Conservation (phyloP, 78 protist species). For the Dictyostelium firmibasis region DNA sequence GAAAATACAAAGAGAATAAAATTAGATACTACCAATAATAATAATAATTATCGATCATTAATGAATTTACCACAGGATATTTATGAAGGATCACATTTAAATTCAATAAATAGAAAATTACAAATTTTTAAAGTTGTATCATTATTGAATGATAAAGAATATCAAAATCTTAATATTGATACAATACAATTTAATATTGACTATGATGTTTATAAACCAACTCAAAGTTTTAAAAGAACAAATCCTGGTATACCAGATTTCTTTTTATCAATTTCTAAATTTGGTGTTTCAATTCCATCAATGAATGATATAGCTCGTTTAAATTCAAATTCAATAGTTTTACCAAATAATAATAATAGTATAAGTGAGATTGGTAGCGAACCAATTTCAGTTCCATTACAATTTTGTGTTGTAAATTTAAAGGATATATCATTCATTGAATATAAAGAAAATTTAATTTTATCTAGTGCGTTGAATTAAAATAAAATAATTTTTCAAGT, state of each 20-base stretch:
- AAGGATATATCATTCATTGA: neutral
- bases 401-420: slow-evolving; percentile 7
- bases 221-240: slow-evolving; percentile 6
- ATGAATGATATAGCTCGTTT: neutral
- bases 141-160: neutral
- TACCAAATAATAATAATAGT: neutral
- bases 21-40: neutral
- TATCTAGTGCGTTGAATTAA: neutral
- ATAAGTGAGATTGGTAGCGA: neutral
- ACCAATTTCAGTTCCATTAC: neutral
- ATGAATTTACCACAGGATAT: slow-evolving; percentile 17
- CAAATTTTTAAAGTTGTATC: neutral
- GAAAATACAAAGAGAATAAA: neutral
- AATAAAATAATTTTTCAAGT: neutral
- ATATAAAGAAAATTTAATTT: neutral
- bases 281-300: neutral
- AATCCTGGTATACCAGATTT: slow-evolving; percentile 58
- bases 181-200: neutral
- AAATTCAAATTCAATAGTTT: neutral
- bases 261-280: neutral
- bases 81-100: slow-evolving; percentile 3
- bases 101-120: slow-evolving; percentile 16
- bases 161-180: neutral
- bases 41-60: neutral
- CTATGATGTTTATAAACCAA: slow-evolving; percentile 51